Conservation (phyloP, 768 basidiomycete genomes). For the Mrakia gelida region DNA sequence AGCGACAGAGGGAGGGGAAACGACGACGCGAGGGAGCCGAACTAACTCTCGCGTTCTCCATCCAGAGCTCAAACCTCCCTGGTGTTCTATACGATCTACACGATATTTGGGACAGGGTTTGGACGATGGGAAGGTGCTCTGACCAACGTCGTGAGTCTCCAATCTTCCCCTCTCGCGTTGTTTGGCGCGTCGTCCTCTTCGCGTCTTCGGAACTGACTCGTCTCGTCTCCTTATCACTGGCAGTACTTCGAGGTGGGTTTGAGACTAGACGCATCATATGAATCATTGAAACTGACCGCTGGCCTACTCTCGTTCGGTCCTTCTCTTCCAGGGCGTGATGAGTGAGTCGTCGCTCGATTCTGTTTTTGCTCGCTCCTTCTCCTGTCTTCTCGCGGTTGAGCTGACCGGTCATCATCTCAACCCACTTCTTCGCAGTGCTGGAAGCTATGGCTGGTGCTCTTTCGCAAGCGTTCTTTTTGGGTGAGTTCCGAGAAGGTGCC, state of each 20-base stretch:
- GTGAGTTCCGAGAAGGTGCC: not conserved
- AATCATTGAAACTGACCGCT: not conserved
- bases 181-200: no score
- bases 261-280: no score
- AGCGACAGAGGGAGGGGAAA: not conserved
- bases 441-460: not conserved
- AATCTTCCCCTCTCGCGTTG: no score
- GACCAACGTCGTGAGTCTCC: not conserved
- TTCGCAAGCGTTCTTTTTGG: not conserved
- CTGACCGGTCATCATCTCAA: not conserved
- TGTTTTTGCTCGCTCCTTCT: not conserved
- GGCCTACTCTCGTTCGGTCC: not conserved
- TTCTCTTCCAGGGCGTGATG: not conserved
- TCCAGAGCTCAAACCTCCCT: not conserved
- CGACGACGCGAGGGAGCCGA: not conserved
- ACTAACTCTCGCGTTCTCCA: not conserved
- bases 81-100: not conserved
- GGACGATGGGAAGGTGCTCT: not conserved
- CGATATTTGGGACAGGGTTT: not conserved
- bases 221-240: no score
- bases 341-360: not conserved
- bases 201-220: not conserved
- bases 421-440: not conserved
- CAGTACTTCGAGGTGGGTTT: not conserved
- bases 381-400: not conserved